Evolutionary conservation across 495 filamentous ascomycete genomes (phyloP), one percentile per base, ranked within the genome.

Genomic region (Geoglossum glabrum): DNA sequence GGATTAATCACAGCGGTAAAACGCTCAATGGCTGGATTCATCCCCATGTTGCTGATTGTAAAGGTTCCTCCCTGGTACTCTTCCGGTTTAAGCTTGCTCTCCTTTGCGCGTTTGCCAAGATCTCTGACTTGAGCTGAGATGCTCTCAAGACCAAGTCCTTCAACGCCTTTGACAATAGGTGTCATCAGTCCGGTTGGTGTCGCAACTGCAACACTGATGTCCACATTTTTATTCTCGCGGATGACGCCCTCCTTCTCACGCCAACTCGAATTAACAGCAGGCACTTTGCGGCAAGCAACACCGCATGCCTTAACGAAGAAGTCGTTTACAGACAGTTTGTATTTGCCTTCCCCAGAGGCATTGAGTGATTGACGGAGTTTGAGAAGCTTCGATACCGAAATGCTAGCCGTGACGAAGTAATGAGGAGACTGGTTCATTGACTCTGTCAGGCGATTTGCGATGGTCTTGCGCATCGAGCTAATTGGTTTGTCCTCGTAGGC

Each of bases 1-100:
- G 93, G 93, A 78, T 99, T 99, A 79, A 99, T 95, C 67, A 99
- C 84, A 61, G 93, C 93, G n/a, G 93, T 96, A 76, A 99, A 99
- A 63, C 87, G 81, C 68, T 96, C 89, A 61, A 99, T 81, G 38
- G 93, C 93, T 10, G 82, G 64, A 78, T 99, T 99, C 92, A 97
- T 97, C 68, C 93, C 93, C 93, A 99, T 95, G 81, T 99, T 99
- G 74, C 84, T 90, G 74, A 99, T 99, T 68, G 90, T 95, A 74
- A 99, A 94, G 63, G 88, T 95, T 69, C 93, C 93, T 47, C 93
- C 93, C 74, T 96, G 90, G 82, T 90, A 99, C 72, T 99, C 89
- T 70, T 99, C 89, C 31, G 93, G 93, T 81, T 96, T 96, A 62
- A 99, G 85, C 81, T 97, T 99, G 73, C 88, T 87, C 60, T 97